Conservation (phyloP, 345 rosid genomes). For the Hibiscus tridactylites region DNA sequence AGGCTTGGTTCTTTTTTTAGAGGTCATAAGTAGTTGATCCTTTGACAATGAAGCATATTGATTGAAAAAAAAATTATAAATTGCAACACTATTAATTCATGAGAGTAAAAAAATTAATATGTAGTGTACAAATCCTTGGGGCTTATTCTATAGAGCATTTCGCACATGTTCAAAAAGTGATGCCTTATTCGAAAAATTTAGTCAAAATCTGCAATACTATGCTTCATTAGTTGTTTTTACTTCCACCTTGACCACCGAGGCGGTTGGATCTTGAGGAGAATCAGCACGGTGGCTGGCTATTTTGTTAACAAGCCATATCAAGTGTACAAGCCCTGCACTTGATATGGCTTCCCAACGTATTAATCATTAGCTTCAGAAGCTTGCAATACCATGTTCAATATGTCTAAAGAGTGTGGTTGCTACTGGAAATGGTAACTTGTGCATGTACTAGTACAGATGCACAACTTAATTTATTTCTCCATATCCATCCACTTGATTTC, state of each 20-base stretch:
- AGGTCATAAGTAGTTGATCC: neutral
- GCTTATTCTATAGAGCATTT: neutral
- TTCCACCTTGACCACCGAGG: neutral
- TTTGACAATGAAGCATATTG: neutral
- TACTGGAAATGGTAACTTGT: conserved; percentile 1
- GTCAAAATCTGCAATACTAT: neutral
- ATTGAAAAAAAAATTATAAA: neutral
- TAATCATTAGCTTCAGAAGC: neutral
- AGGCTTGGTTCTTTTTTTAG: neutral
- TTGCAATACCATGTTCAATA: conserved; percentile 4
- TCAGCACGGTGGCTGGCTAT: neutral
- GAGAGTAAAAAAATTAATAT: conserved; percentile 7
- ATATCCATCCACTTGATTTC: neutral
- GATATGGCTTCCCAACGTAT: too few species aligned
- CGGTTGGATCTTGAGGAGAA: neutral
- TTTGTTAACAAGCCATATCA: neutral
- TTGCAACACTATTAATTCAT: neutral
- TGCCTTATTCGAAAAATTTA: neutral
- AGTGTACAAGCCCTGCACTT: too few species aligned
- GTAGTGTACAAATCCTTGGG: conserved; percentile 16
- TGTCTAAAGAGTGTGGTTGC: neutral
- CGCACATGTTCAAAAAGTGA: neutral
- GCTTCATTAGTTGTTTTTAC: neutral
- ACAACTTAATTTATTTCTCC: neutral
- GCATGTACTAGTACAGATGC: neutral